A percentile compares a stretch with the other conserved stretches of the same genome.
Evolutionary conservation across 2,329 filamentous ascomycete species (phyloP).

Genomic region (Scedosporium minutisporum): DNA sequence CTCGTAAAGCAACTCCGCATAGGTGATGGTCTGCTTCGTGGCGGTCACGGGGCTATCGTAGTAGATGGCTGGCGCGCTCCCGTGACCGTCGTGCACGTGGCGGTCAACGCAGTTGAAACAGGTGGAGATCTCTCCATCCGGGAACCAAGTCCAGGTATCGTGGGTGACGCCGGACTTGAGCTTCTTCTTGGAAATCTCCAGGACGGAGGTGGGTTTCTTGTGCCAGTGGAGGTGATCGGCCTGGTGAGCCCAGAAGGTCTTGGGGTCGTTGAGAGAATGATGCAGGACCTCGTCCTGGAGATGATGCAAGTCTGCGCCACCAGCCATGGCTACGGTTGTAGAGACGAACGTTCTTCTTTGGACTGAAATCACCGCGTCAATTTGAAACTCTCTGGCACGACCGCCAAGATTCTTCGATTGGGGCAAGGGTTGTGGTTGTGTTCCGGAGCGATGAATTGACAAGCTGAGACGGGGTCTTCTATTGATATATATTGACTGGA

Average conservation of each 20-base stretch:
- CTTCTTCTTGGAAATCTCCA: slow-evolving; percentile 52
- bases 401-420: not conserved
- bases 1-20: slow-evolving; percentile 64
- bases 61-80: slow-evolving; percentile 64
- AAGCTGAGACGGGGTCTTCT: too few relatives aligned
- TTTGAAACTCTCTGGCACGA: not conserved
- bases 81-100: slow-evolving; percentile 73
- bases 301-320: slow-evolving; percentile 22
- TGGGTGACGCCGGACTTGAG: slow-evolving; percentile 54
- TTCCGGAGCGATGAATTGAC: too few relatives aligned
- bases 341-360: not conserved
- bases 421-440: too few relatives aligned
- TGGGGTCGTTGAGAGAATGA: slow-evolving; percentile 57
- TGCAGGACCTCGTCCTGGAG: slow-evolving; percentile 42
- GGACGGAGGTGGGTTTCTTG: slow-evolving; percentile 55
- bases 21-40: slow-evolving; percentile 63
- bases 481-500: too few relatives aligned
- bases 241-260: slow-evolving; percentile 66
- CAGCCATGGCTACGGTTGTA: not conserved
- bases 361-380: not conserved
- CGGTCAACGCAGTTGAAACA: slow-evolving; percentile 88
- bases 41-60: slow-evolving; percentile 82
- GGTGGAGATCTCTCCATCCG: slow-evolving; percentile 78
- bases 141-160: slow-evolving; percentile 82
- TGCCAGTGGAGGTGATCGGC: slow-evolving; percentile 75